Conservation (phyloP, 192 early-diverging fungal species). For the Gamsiella multidivaricata region DNA sequence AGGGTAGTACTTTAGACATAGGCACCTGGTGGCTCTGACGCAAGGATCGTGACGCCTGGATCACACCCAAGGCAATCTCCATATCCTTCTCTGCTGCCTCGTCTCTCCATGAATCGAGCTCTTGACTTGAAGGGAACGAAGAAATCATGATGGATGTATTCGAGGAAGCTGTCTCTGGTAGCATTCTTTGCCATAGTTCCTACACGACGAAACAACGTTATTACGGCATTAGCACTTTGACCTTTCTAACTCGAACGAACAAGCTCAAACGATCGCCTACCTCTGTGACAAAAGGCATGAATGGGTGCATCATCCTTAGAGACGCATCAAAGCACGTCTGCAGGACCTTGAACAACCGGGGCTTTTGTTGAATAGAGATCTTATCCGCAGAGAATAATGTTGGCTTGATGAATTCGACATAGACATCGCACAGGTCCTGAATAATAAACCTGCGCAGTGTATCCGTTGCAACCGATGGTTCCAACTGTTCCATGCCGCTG, state of each 20-base stretch:
- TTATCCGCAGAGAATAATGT: conserved; percentile 72
- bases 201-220: no score
- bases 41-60: conserved; percentile 64
- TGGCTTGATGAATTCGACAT: conserved; percentile 89
- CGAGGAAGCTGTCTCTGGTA: conserved; percentile 1
- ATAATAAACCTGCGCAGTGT: conserved; percentile 89
- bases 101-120: conserved; percentile 50
- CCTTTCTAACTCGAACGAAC: no score
- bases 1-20: conserved; percentile 55
- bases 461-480: conserved; percentile 83
- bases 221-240: no score
- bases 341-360: conserved; percentile 61
- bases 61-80: conserved; percentile 57
- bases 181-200: conserved; percentile 68
- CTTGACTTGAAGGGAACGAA: conserved; percentile 50
- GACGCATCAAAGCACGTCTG: conserved; percentile 81
- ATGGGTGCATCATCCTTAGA: conserved; percentile 89
- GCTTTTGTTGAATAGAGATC: conserved; percentile 63
- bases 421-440: conserved; percentile 94
- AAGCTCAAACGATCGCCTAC: no score
- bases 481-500: conserved; percentile 71
- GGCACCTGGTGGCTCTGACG: conserved; percentile 64
- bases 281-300: conserved; percentile 98
- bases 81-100: conserved; percentile 59
- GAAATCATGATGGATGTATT: conserved; percentile 61